A percentile compares a stretch with the other conserved stretches of the same genome.
These are phyloP conservation scores for Rhizoctonia solani DNA, from an alignment of 1,284 basidiomycete genomes.

Conservation along the genomic window DNA sequence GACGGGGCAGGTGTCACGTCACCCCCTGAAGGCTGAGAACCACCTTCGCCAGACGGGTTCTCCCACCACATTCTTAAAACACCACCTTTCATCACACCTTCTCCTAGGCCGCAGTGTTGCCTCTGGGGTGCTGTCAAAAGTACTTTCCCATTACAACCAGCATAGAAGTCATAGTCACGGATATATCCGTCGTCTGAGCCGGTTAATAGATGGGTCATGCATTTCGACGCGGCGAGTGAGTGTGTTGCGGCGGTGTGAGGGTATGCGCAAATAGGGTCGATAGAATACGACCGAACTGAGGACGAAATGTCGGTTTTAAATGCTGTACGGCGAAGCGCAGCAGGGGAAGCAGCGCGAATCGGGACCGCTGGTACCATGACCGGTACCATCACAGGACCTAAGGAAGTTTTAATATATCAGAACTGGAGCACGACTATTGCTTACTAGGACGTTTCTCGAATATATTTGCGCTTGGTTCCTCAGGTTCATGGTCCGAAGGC, in stretches of 20 bases:
- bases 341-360: conserved; percentile 60
- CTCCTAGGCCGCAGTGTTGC: conserved; percentile 86
- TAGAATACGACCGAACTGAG: conserved; percentile 64
- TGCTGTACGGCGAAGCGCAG: conserved; percentile 52
- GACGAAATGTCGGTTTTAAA: conserved; percentile 45
- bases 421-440: background rate
- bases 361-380: conserved; percentile 37
- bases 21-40: background rate
- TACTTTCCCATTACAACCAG: conserved; percentile 84
- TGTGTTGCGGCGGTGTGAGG: conserved; percentile 89
- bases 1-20: conserved; percentile 43
- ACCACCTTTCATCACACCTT: conserved; percentile 89
- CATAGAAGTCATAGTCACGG: conserved; percentile 89
- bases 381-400: background rate
- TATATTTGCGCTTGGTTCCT: too few species aligned
- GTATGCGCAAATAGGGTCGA: conserved; percentile 92
- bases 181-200: conserved; percentile 95
- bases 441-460: too few species aligned
- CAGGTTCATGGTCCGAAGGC: conserved; percentile 39
- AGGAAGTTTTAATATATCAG: background rate
- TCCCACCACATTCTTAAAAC: conserved; percentile 88
- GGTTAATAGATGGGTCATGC: conserved; percentile 86
- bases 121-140: conserved; percentile 89
- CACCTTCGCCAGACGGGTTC: conserved; percentile 34
- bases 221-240: conserved; percentile 80